Evolutionary conservation across 495 filamentous ascomycete genomes (phyloP).

Genomic region (Hypoxylon intermedium): DNA sequence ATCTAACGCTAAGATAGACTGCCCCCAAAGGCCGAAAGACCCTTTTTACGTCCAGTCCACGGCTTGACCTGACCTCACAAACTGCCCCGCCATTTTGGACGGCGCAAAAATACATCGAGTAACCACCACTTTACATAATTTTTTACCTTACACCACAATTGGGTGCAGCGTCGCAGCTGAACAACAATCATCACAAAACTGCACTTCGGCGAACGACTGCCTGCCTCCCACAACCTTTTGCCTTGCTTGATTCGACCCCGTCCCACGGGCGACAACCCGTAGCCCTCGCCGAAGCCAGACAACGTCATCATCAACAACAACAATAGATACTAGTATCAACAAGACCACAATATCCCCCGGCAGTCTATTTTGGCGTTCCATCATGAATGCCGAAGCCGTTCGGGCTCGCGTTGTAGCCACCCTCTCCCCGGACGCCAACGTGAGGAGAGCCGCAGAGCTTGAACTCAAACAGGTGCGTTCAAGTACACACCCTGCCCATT

Average conservation of each 20-base stretch:
- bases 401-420: conserved; percentile 88
- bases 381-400: conserved; percentile 87
- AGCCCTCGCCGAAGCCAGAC: conserved; percentile 16
- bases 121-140: conserved; percentile 23
- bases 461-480: conserved; percentile 88
- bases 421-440: conserved; percentile 83
- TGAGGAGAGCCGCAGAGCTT: conserved; percentile 83
- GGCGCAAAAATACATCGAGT: conserved; percentile 39
- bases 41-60: background rate
- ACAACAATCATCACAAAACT: conserved; percentile 32
- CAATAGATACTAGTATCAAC: conserved; percentile 3
- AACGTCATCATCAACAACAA: conserved; percentile 23
- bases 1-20: background rate
- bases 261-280: conserved; percentile 25
- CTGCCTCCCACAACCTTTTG: background rate
- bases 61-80: background rate
- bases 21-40: background rate
- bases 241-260: conserved; percentile 26
- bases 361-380: conserved; percentile 32
- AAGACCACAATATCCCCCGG: conserved; percentile 1
- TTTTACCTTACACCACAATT: conserved; percentile 30
- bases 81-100: conserved; percentile 37
- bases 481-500: conserved; percentile 10
- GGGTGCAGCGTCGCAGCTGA: conserved; percentile 32
- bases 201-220: conserved; percentile 20